phyloP scores from a whole-genome alignment of 2,329 filamentous ascomycete species.

The Botrytis aclada region DNA sequence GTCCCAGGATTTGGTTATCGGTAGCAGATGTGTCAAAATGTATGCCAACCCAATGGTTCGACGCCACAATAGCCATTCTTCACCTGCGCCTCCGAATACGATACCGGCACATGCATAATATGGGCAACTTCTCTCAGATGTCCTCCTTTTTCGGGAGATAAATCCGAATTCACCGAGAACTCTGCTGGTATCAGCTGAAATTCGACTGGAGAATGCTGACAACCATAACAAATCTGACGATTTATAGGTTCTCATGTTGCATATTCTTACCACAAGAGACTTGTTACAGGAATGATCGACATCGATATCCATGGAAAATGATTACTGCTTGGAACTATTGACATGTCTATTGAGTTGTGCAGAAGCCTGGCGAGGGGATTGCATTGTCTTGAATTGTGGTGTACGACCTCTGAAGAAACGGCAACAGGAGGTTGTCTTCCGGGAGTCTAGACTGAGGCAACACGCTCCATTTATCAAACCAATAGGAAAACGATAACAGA shows the following conservation, averaged over 20 bases:
- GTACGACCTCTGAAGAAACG: background rate
- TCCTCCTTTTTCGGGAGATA: background rate
- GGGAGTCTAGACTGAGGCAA: background rate
- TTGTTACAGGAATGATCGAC: slow-evolving; percentile 16
- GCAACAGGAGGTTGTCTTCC: background rate
- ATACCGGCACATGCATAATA: background rate
- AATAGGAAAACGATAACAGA: too few relatives aligned
- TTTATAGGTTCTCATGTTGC: background rate
- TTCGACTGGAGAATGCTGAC: slow-evolving; percentile 25
- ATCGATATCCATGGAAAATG: slow-evolving; percentile 13
- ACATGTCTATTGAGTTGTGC: slow-evolving; percentile 53
- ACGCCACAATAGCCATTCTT: background rate
- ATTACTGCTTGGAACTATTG: slow-evolving; percentile 22
- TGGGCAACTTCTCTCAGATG: background rate
- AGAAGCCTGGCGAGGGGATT: background rate
- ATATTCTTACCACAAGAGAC: too few relatives aligned
- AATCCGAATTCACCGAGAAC: background rate
- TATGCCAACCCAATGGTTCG: background rate
- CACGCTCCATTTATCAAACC: background rate
- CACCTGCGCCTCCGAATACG: background rate
- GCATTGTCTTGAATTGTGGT: background rate
- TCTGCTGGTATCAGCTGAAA: slow-evolving; percentile 27
- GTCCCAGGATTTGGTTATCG: background rate
- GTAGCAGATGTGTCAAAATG: background rate
- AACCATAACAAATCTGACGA: background rate